A percentile compares a stretch with the other conserved stretches of the same genome.
phyloP scores from a whole-genome alignment of 208 protist genomes.

The Leptomonas pyrrhocoris region DNA sequence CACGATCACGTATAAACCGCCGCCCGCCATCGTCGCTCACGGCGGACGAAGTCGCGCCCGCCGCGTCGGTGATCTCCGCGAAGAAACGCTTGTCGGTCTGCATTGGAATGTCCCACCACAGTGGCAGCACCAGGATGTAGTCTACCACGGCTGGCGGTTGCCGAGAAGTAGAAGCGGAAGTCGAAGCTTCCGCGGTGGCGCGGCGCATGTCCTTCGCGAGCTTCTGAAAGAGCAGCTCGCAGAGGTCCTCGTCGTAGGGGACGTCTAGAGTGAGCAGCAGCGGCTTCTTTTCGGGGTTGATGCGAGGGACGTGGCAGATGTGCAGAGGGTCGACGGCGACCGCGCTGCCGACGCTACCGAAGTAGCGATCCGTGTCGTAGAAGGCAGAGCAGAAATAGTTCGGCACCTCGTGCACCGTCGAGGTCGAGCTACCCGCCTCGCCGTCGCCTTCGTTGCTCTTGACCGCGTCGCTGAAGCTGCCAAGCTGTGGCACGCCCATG shows the following conservation, averaged over 20 bases:
- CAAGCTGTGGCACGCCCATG: slow-evolving; percentile 53
- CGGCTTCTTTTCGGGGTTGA: slow-evolving; percentile 46
- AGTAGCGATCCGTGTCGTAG: slow-evolving; percentile 83
- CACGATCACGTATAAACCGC: slow-evolving; percentile 47
- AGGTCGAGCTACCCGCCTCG: slow-evolving; percentile 15
- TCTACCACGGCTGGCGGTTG: slow-evolving; percentile 40
- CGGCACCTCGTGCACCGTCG: slow-evolving; percentile 42
- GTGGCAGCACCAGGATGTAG: slow-evolving; percentile 84
- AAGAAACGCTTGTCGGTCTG: slow-evolving; percentile 75
- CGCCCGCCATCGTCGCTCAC: slow-evolving; percentile 18
- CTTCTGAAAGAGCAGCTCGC: slow-evolving; percentile 85
- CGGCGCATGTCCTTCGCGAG: slow-evolving; percentile 67
- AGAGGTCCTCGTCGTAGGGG: slow-evolving; percentile 90
- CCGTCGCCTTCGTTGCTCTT: background rate
- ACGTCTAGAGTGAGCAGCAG: slow-evolving; percentile 88
- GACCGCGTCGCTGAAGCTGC: background rate
- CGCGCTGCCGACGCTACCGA: slow-evolving; percentile 85
- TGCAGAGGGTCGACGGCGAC: slow-evolving; percentile 58
- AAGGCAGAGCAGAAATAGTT: slow-evolving; percentile 89
- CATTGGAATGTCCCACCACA: slow-evolving; percentile 85
- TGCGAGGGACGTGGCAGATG: slow-evolving; percentile 32
- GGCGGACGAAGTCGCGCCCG: background rate
- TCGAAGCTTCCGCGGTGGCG: background rate
- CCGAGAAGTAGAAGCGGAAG: background rate
- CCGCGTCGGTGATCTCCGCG: background rate